Conservation (phyloP, 108 stramenopile species). For the Cylindrotheca closterium region DNA sequence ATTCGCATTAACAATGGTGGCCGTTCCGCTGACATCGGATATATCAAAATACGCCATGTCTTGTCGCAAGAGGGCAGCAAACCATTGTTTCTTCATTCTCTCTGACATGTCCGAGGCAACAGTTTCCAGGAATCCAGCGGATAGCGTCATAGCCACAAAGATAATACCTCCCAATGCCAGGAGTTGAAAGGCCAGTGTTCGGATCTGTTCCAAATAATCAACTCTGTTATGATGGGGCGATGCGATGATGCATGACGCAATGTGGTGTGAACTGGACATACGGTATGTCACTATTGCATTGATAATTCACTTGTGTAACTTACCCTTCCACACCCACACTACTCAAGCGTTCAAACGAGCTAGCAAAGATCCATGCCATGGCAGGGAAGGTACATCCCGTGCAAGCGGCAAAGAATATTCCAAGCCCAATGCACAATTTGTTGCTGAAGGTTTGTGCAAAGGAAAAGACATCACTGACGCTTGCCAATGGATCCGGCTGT, state of each 20-base stretch:
- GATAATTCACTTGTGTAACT: background rate
- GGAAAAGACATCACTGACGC: slow-evolving; percentile 12
- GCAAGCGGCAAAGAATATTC: slow-evolving; percentile 4
- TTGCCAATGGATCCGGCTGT: slow-evolving; percentile 12
- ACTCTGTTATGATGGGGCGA: no score
- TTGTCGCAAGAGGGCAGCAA: slow-evolving; percentile 51
- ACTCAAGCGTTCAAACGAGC: slow-evolving; percentile 43
- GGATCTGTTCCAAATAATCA: slow-evolving; percentile 34
- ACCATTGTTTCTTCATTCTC: slow-evolving; percentile 40
- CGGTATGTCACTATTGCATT: background rate
- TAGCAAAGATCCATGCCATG: slow-evolving; percentile 49
- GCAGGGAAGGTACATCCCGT: slow-evolving; percentile 16
- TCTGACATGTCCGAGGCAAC: slow-evolving; percentile 45
- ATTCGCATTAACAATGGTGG: slow-evolving; percentile 40
- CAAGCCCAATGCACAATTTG: slow-evolving; percentile 14
- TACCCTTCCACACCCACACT: background rate
- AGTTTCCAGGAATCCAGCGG: slow-evolving; percentile 36
- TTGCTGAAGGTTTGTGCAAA: slow-evolving; percentile 3
- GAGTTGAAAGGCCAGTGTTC: slow-evolving; percentile 41
- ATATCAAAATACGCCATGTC: slow-evolving; percentile 66
- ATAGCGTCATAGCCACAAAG: slow-evolving; percentile 38
- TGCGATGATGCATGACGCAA: background rate
- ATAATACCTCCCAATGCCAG: slow-evolving; percentile 41
- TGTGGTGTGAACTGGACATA: background rate
- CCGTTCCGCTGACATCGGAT: slow-evolving; percentile 42